Evolutionary conservation across 2,329 filamentous ascomycete genomes (phyloP).

Genomic region (Magnaporthiopsis incrustans): DNA sequence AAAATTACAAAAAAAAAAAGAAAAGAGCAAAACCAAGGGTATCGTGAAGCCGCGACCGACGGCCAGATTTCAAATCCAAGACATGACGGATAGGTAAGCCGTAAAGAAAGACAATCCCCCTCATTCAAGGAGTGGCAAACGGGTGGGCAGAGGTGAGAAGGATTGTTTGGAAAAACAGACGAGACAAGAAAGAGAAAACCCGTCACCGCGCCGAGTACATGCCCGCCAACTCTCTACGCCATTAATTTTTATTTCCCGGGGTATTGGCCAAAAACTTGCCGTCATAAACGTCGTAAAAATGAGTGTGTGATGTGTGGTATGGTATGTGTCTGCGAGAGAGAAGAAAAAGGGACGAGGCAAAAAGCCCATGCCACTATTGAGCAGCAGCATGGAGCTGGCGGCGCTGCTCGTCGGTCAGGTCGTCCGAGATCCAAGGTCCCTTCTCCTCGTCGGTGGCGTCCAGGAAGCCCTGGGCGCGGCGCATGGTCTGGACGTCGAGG

Average conservation of each 20-base stretch:
- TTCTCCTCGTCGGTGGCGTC: constrained; percentile 78
- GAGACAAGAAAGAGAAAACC: background rate
- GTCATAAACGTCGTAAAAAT: background rate
- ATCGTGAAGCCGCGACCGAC: constrained; percentile 14
- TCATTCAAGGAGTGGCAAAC: constrained; percentile 8
- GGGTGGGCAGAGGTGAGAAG: constrained; percentile 1
- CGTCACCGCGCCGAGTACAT: background rate
- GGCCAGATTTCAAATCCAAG: constrained; percentile 1
- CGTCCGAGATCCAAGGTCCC: constrained; percentile 72
- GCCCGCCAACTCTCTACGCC: background rate
- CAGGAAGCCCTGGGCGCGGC: constrained; percentile 77
- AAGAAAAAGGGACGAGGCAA: background rate
- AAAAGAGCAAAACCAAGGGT: constrained; percentile 15
- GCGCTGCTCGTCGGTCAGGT: constrained; percentile 52
- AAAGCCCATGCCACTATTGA: background rate
- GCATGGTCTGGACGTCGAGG: constrained; percentile 82
- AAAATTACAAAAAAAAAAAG: constrained; percentile 7
- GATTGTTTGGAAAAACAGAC: background rate
- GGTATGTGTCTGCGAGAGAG: background rate
- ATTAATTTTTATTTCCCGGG: constrained; percentile 4
- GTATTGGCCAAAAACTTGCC: background rate
- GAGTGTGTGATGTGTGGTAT: background rate
- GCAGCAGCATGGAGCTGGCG: constrained; percentile 9
- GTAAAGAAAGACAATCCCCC: background rate
- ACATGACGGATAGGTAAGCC: background rate